Conservation (phyloP, 2,329 filamentous ascomycete species). For the Arthrobotrys pseudoclavata region DNA sequence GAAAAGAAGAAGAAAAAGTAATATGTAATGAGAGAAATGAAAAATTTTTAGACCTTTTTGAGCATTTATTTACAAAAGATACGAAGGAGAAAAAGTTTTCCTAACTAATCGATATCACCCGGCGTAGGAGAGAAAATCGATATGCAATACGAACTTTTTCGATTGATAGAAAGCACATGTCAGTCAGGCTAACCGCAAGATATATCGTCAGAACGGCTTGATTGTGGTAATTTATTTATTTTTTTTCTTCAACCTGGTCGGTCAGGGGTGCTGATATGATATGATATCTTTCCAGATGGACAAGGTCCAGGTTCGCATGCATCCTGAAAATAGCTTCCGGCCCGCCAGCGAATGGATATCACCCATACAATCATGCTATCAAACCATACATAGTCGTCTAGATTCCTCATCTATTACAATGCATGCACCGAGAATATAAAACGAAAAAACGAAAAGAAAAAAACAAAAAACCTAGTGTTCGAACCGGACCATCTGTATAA, state of each 20-base stretch:
- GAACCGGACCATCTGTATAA: conserved; percentile 18
- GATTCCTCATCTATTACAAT: conserved; percentile 11
- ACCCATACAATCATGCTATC: conserved; percentile 19
- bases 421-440: not conserved
- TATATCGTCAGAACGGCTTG: conserved; percentile 18
- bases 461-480: conserved; percentile 43
- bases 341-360: conserved; percentile 48
- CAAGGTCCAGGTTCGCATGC: conserved; percentile 54
- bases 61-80: not conserved
- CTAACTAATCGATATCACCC: not conserved
- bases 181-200: conserved; percentile 19
- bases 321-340: conserved; percentile 57
- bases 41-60: conserved; percentile 2
- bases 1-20: not conserved
- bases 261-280: conserved; percentile 45
- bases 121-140: not conserved
- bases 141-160: conserved; percentile 41
- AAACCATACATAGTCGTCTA: not conserved
- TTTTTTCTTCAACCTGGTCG: conserved; percentile 2
- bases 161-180: not conserved
- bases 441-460: not conserved
- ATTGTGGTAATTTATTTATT: conserved; percentile 5
- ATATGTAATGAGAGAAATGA: not conserved
- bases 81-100: conserved; percentile 33
- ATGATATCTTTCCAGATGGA: conserved; percentile 52